phyloP scores from a whole-genome alignment of 352 stramenopile species.

The Globisporangium irregulare region DNA sequence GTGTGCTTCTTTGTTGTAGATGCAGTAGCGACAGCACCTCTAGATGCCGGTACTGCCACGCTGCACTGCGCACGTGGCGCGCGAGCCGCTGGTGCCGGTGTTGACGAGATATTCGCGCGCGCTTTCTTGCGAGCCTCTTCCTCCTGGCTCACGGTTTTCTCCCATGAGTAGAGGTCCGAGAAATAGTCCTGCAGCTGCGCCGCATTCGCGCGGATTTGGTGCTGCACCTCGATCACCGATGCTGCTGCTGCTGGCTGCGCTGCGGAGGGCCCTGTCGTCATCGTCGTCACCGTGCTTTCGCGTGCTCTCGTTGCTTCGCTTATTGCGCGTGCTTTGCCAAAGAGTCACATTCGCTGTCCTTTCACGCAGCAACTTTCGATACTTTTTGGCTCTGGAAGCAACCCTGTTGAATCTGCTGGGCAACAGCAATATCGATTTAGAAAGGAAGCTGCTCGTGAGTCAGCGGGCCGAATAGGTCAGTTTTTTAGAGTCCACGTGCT shows the following conservation, averaged over 20 bases:
- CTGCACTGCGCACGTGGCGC: conserved; percentile 21
- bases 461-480: background rate
- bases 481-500: background rate
- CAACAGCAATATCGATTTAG: background rate
- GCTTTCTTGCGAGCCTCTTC: conserved; percentile 36
- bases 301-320: background rate
- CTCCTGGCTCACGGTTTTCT: conserved; percentile 65
- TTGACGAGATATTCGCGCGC: conserved; percentile 6
- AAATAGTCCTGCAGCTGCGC: conserved; percentile 79
- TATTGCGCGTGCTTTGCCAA: background rate
- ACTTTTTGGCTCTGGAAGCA: background rate
- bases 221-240: conserved; percentile 64
- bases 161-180: conserved; percentile 71
- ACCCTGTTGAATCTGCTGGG: background rate
- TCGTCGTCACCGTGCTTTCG: background rate
- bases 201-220: conserved; percentile 80
- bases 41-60: background rate
- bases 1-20: conserved; percentile 23
- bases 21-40: background rate
- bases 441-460: background rate
- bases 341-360: background rate
- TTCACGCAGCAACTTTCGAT: conserved; percentile 2
- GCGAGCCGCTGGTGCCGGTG: background rate
- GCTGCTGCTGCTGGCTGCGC: background rate
- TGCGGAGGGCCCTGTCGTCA: conserved; percentile 3